A percentile compares a stretch with the other conserved stretches of the same genome.
These are phyloP conservation scores for Rubroshorea leprosula DNA, from an alignment of 345 rosid genomes.

Conservation along the genomic window DNA sequence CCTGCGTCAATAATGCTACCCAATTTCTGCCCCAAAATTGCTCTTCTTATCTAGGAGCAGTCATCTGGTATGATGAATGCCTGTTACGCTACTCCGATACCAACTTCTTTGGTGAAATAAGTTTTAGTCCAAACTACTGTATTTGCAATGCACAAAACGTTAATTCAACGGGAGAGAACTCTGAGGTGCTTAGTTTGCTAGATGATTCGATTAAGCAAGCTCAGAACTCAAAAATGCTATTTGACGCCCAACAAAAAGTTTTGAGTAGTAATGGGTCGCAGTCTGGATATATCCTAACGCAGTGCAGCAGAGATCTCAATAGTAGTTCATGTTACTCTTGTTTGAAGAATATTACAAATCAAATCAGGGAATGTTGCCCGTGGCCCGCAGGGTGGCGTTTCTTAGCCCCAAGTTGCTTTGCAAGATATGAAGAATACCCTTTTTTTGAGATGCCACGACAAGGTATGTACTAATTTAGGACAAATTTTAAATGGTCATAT, in stretches of 20 bases:
- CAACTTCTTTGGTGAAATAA: constrained; percentile 11
- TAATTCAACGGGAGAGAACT: not conserved
- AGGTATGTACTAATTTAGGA: not conserved
- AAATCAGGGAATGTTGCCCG: not conserved
- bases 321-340: constrained; percentile 16
- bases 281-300: constrained; percentile 25
- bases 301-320: constrained; percentile 35
- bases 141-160: not conserved
- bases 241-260: not conserved
- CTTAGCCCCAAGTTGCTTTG: constrained; percentile 28
- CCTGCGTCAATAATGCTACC: constrained; percentile 17
- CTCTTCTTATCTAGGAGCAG: constrained; percentile 1
- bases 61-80: constrained; percentile 37
- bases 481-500: too few relatives aligned
- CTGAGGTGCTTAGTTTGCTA: constrained; percentile 11
- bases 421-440: constrained; percentile 21
- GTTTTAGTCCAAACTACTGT: not conserved
- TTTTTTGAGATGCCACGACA: constrained; percentile 14
- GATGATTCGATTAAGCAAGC: not conserved
- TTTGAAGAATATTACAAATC: not conserved
- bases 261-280: not conserved
- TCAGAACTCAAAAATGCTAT: constrained; percentile 8
- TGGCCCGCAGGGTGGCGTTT: constrained; percentile 23
- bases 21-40: not conserved
- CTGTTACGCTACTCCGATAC: constrained; percentile 28